Conservation (phyloP, 106 monocot species). For the Iris macrosiphon region DNA sequence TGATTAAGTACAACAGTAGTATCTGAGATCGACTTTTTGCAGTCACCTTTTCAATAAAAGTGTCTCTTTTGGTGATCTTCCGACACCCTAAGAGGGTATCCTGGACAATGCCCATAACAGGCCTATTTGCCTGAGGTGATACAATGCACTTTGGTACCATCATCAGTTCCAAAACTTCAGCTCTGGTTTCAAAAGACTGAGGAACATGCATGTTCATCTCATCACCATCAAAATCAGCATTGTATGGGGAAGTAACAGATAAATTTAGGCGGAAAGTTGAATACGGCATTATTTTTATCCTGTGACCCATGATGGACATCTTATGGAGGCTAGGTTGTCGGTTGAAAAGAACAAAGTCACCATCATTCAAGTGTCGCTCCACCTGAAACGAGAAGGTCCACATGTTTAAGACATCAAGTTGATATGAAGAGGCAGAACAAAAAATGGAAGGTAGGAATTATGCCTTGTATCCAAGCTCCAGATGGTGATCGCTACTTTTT, state of each 20-base stretch:
- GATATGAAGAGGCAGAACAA: background rate
- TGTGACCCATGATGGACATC: constrained; percentile 99
- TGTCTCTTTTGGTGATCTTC: constrained; percentile 97
- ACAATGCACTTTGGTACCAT: constrained; percentile 99
- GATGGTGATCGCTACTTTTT: constrained; percentile 96
- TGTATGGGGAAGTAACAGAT: constrained; percentile 95
- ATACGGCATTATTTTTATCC: constrained; percentile 98
- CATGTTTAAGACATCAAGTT: background rate
- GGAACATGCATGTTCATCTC: constrained; percentile 99
- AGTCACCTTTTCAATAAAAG: constrained; percentile 90
- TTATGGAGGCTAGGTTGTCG: constrained; percentile 98
- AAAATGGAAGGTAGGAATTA: background rate
- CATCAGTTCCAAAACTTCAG: constrained; percentile 96
- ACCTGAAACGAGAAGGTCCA: constrained; percentile 34
- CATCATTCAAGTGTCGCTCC: constrained; percentile 91
- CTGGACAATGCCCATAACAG: constrained; percentile 99
- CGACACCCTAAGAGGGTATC: constrained; percentile 92
- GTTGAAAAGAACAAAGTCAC: constrained; percentile 98
- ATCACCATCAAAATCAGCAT: constrained; percentile 99
- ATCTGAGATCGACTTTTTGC: no score
- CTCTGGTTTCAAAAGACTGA: constrained; percentile 97
- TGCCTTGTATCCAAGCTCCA: constrained; percentile 98
- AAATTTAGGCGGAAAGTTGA: constrained; percentile 97
- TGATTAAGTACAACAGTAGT: no score
- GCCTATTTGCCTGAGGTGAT: constrained; percentile 94